Base-by-base conservation (phyloP, 345 rosid genomes). In the Hypericum androsaemum region DNA sequence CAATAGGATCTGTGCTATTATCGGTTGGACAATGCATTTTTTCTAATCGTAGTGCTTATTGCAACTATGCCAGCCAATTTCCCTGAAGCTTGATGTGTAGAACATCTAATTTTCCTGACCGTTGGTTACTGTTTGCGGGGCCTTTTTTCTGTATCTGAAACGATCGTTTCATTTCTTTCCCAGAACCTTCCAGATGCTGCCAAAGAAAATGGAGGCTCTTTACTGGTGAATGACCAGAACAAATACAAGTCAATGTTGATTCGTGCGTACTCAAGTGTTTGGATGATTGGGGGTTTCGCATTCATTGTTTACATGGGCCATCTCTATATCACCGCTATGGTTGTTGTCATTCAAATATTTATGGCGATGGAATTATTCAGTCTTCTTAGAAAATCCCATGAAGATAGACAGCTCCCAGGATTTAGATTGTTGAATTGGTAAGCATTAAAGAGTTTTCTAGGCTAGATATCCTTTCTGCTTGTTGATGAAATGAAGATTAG, bases 291-390 rank as follows among this genome's bases (percentile, higher is more conserved):
- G 40, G 83, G 87, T 41, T 90, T 90, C 53, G 81, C 75, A 10
- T 66, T 87, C 22, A 52, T 87, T 56, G 92, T 90, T 68, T 87
- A 82, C 79, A 74, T 87, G 95, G 98, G 98, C 3, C 98, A 90
- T 79, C 96, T 87, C 43, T 90, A 78, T 64, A 87, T 90, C 55
- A 77, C 90, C n/a, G 96, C 96, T 42, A 87, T 90, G 98, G 86
- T 90, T 16, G 86, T 90, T 54, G 96, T 90, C 43, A 87, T 90
- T 60, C 96, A 90, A 74, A 82, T 90, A 43, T 84, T 58, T 65
- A 90, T 90, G 98, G 95, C 95, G 42, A 84, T 68, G 71, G 98
- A 87, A 71, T 74, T 90, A 35, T 87, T 90, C 72, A 87, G 76
- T 76, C 60, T 90, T 32, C 74, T 90, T 11, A 80, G 96, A 83